Evolutionary conservation across 2,329 filamentous ascomycete species (phyloP).

Genomic region (Fusarium denticulatum): DNA sequence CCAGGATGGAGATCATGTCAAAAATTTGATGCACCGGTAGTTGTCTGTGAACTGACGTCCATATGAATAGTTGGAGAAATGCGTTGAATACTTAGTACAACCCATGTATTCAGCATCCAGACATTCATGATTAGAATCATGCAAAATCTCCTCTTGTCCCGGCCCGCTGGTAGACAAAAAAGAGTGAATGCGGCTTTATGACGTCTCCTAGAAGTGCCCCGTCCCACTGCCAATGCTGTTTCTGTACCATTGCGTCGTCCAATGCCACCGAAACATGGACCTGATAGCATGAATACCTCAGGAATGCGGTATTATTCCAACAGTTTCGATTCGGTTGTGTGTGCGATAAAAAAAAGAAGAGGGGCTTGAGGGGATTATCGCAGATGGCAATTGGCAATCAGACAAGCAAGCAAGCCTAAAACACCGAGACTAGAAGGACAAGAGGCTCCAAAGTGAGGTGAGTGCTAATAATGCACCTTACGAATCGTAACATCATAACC

Average conservation of each 20-base stretch:
- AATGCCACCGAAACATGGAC: constrained; percentile 35
- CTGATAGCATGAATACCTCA: constrained; percentile 5
- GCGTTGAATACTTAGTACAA: neutral
- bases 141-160: neutral
- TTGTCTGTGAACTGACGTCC: neutral
- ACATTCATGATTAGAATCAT: neutral
- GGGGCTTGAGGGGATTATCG: constrained; percentile 22
- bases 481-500: constrained; percentile 33
- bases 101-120: neutral
- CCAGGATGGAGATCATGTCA: constrained; percentile 7
- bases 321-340: constrained; percentile 26
- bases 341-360: constrained; percentile 20
- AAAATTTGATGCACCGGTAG: neutral
- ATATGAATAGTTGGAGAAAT: neutral
- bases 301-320: constrained; percentile 35
- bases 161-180: constrained; percentile 5
- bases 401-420: constrained; percentile 30
- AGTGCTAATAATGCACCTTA: constrained; percentile 35
- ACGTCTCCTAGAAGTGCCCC: constrained; percentile 24
- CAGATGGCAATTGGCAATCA: neutral
- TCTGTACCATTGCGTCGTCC: constrained; percentile 25
- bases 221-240: constrained; percentile 22
- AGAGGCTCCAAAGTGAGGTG: constrained; percentile 23
- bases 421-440: constrained; percentile 32
- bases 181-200: constrained; percentile 25